phyloP scores from a whole-genome alignment of 257 asterid genomes.

The Scutellaria baicalensis region DNA sequence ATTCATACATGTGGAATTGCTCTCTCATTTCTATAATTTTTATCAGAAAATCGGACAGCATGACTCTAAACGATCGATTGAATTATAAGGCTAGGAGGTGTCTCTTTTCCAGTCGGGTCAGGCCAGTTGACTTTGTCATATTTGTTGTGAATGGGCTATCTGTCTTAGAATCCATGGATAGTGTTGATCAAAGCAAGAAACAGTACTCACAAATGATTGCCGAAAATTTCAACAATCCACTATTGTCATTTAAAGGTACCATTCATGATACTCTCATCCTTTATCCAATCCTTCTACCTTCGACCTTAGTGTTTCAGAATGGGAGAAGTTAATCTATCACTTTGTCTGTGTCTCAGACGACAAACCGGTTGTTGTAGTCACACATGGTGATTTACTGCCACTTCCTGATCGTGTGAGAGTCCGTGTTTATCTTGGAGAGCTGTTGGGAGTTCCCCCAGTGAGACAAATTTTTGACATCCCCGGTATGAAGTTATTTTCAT shows the following conservation, averaged over 20 bases:
- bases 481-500: constrained; percentile 26
- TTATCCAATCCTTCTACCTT: neutral
- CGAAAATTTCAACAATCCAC: constrained; percentile 38
- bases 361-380: constrained; percentile 77
- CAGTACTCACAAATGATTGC: constrained; percentile 34
- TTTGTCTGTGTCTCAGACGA: constrained; percentile 44
- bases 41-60: constrained; percentile 55
- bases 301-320: neutral
- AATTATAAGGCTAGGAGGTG: constrained; percentile 34
- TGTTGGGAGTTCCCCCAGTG: constrained; percentile 69
- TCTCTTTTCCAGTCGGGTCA: constrained; percentile 12
- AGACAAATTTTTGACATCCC: constrained; percentile 75
- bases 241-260: constrained; percentile 68
- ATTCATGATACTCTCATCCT: neutral
- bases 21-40: neutral
- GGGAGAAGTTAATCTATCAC: neutral
- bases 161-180: constrained; percentile 48
- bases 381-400: constrained; percentile 81
- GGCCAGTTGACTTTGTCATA: constrained; percentile 50
- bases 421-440: constrained; percentile 54
- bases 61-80: constrained; percentile 22
- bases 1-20: neutral
- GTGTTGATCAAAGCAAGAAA: constrained; percentile 30
- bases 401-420: constrained; percentile 50
- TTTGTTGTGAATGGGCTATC: constrained; percentile 73